phyloP scores from a whole-genome alignment of 768 basidiomycete genomes.

The Strobilomyces confusus region DNA sequence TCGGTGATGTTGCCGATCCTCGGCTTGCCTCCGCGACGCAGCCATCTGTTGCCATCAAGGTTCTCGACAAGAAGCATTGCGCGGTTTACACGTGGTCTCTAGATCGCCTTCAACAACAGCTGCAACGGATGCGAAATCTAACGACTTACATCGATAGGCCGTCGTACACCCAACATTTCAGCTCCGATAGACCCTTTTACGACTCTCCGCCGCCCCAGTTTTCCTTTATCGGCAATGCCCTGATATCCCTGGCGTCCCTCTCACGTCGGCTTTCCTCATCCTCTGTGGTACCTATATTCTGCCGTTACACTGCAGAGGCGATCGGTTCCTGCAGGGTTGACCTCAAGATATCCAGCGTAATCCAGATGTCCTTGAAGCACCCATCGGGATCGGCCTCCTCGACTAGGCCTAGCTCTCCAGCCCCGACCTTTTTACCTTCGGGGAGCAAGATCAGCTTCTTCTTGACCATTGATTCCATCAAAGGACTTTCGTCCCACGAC shows the following conservation, averaged over 20 bases:
- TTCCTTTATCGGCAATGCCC: slow-evolving; percentile 88
- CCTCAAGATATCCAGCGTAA: slow-evolving; percentile 74
- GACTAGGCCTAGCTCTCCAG: slow-evolving; percentile 74
- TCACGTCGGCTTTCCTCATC: slow-evolving; percentile 70
- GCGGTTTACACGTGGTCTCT: slow-evolving; percentile 92
- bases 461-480: slow-evolving; percentile 80
- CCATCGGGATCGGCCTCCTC: slow-evolving; percentile 58
- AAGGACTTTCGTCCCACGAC: slow-evolving; percentile 86
- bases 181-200: slow-evolving; percentile 90
- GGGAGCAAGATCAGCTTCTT: slow-evolving; percentile 85
- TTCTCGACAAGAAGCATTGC: slow-evolving; percentile 82
- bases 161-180: slow-evolving; percentile 91
- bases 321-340: slow-evolving; percentile 91
- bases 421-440: slow-evolving; percentile 58
- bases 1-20: slow-evolving; percentile 90
- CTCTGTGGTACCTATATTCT: slow-evolving; percentile 84
- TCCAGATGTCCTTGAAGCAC: slow-evolving; percentile 53
- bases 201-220: slow-evolving; percentile 83
- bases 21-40: slow-evolving; percentile 68
- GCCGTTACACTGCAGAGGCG: slow-evolving; percentile 90
- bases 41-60: slow-evolving; percentile 85
- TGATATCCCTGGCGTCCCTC: slow-evolving; percentile 78
- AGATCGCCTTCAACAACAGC: slow-evolving; percentile 80
- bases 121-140: slow-evolving; percentile 91
- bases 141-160: slow-evolving; percentile 89